A percentile compares a stretch with the other conserved stretches of the same genome.
These are phyloP conservation scores for Cladosporium sphaerospermum DNA, from an alignment of 2,329 filamentous ascomycete species.

Conservation along the genomic window DNA sequence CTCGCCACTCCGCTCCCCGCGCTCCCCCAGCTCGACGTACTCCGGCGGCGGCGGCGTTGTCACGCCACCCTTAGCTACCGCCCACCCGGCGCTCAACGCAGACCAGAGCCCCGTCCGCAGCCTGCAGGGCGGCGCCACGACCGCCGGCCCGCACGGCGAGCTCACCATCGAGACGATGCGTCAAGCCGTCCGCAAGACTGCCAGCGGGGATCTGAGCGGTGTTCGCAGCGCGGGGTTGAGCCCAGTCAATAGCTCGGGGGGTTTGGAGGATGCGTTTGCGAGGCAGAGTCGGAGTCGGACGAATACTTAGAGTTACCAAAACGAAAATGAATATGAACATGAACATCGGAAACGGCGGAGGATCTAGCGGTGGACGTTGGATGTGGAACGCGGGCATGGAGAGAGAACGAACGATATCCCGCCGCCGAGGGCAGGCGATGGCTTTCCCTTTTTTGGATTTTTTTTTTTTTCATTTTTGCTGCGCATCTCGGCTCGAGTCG, in stretches of 20 bases:
- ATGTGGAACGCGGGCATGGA: no score
- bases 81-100: not conserved
- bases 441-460: not conserved
- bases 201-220: slow-evolving; percentile 64
- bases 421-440: not conserved
- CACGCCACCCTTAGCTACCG: slow-evolving; percentile 1
- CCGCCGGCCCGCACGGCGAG: slow-evolving; percentile 52
- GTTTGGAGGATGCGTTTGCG: slow-evolving; percentile 3
- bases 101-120: slow-evolving; percentile 7
- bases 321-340: not conserved
- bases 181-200: slow-evolving; percentile 78
- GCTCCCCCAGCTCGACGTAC: slow-evolving; percentile 22
- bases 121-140: slow-evolving; percentile 6
- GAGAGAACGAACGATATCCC: no score
- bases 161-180: slow-evolving; percentile 90
- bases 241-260: not conserved
- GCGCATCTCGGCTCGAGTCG: no score
- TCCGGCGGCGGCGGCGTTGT: slow-evolving; percentile 4
- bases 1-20: slow-evolving; percentile 72
- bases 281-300: slow-evolving; percentile 8
- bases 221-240: slow-evolving; percentile 7
- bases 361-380: not conserved
- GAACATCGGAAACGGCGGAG: not conserved
- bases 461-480: not conserved
- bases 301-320: not conserved